Evolutionary conservation across 768 basidiomycete genomes (phyloP), one percentile per base, ranked within the genome.

Genomic region (Phallus indusiatus): DNA sequence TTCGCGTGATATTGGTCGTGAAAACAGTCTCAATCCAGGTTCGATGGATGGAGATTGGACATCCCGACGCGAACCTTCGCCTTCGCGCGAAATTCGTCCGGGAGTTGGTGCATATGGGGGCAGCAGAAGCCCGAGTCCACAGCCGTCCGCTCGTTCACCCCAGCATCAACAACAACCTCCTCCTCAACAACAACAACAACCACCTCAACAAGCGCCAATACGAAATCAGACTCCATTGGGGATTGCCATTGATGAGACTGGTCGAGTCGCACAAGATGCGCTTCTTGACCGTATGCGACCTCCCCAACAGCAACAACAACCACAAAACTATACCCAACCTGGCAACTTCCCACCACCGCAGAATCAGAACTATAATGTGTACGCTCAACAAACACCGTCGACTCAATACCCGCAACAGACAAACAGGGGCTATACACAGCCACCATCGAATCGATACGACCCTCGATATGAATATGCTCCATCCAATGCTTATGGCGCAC

Each of bases 61-160:
- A 46, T 17, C 53, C 69, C 79, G 21, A 73, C 73, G 0, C 74
- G 84, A 10, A 81, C 86, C 1, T 68, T 77, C 37, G 64, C 57
- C 57, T 36, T 21, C 57, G 20, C 74, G 80, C 61, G 73, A 78
- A 47, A 91, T 88, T 0, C 89, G 86, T 67, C 82, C 83, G 0
- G 94, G 93, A 1, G 83, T 96, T 59, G 94, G 93, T 14, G 85
- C 88, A 17, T 85, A 84, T 68, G 85, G 79, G 50, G 66, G 47
- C 66, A 42, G 42, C 42, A 72, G 70, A 34, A 84, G 79, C 60
- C 79, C 80, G 20, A 86, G 84, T 64, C 82, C 85, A 6, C 78
- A 81, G 53, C 83, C 86, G 11, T 61, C 65, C 61, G 65, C 61
- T 58, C 60, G 55, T 24, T 63, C 61, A 17, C 65, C 62, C 60